A percentile compares a stretch with the other conserved stretches of the same genome.
Evolutionary conservation across 768 basidiomycete genomes (phyloP).

Genomic region (Clathrus columnatus): DNA sequence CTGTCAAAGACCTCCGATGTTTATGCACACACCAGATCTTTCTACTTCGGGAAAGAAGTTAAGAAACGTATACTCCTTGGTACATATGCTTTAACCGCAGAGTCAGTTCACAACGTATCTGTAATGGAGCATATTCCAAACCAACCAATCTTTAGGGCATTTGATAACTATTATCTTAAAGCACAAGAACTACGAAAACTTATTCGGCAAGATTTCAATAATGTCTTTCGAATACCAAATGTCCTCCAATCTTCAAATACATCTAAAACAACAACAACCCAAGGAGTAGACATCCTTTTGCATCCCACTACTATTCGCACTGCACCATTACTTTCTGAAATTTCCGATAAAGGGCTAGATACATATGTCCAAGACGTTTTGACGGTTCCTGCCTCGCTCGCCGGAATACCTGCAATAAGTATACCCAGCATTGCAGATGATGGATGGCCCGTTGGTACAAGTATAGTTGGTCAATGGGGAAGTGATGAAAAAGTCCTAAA

Average conservation of each 20-base stretch:
- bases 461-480: constrained; percentile 86
- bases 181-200: constrained; percentile 72
- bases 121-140: not conserved
- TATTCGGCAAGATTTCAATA: constrained; percentile 66
- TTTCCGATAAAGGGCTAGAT: constrained; percentile 26
- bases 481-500: constrained; percentile 49
- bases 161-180: constrained; percentile 94
- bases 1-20: constrained; percentile 41
- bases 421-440: constrained; percentile 51
- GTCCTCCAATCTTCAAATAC: constrained; percentile 20
- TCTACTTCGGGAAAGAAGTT: constrained; percentile 77
- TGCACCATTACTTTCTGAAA: constrained; percentile 50
- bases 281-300: constrained; percentile 66
- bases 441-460: constrained; percentile 79
- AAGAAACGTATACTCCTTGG: constrained; percentile 81
- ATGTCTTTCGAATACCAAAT: constrained; percentile 54
- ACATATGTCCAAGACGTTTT: constrained; percentile 87
- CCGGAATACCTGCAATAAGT: constrained; percentile 75
- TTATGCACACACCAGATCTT: constrained; percentile 59
- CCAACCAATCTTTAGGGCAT: constrained; percentile 59
- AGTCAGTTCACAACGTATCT: constrained; percentile 42
- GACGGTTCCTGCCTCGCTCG: constrained; percentile 86
- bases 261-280: constrained; percentile 10
- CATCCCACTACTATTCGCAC: constrained; percentile 85
- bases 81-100: constrained; percentile 84